Evolutionary conservation across 2,329 filamentous ascomycete species (phyloP).

Genomic region (Sordariomycetes sp.): DNA sequence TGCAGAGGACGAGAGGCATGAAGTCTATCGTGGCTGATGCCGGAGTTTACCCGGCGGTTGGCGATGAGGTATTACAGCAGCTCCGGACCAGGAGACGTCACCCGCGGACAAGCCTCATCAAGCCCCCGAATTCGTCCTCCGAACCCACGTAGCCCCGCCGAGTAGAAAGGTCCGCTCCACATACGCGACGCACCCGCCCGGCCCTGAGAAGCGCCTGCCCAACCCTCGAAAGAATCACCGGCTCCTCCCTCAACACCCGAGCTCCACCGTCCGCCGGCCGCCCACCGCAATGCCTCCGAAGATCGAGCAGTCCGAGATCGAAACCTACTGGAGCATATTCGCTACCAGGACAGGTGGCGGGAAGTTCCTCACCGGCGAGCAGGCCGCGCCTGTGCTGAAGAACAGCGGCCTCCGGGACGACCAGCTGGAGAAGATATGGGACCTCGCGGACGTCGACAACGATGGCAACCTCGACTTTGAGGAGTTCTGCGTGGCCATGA

Average conservation of each 20-base stretch:
- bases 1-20: neutral
- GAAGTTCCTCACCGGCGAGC: conserved; percentile 49
- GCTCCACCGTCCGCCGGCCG: neutral
- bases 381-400: conserved; percentile 51
- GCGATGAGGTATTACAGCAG: neutral
- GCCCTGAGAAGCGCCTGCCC: neutral
- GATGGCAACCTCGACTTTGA: conserved; percentile 98
- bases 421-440: conserved; percentile 96
- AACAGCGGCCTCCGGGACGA: conserved; percentile 52
- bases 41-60: neutral
- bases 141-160: neutral
- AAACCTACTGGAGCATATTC: conserved; percentile 59
- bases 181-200: neutral
- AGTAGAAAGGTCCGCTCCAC: neutral
- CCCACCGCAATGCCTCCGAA: conserved; percentile 39
- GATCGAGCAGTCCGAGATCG: conserved; percentile 52
- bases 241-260: neutral
- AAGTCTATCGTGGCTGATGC: neutral
- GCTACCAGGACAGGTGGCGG: conserved; percentile 46
- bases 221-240: neutral
- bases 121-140: neutral
- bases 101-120: neutral
- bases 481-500: conserved; percentile 98
- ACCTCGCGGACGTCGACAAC: conserved; percentile 91
- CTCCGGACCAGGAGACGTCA: neutral